phyloP scores from a whole-genome alignment of 2,329 filamentous ascomycete species.

The Fusarium sambucinum region DNA sequence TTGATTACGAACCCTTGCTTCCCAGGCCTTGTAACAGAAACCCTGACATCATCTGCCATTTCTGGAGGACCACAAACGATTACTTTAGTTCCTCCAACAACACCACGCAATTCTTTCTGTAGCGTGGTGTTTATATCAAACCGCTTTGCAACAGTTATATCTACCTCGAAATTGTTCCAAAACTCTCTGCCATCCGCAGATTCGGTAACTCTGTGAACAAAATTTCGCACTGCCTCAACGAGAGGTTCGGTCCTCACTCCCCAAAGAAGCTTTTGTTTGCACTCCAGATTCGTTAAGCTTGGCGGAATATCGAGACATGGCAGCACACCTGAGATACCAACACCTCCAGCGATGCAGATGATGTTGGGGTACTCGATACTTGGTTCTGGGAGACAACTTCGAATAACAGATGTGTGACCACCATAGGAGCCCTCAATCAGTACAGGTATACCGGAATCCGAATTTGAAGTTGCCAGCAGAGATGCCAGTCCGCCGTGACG shows the following conservation, averaged over 20 bases:
- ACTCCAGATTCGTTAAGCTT: slow-evolving; percentile 28
- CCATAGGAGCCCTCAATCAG: slow-evolving; percentile 48
- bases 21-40: not conserved
- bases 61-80: slow-evolving; percentile 7
- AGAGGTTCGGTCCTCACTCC: slow-evolving; percentile 23
- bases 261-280: slow-evolving; percentile 49
- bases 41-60: slow-evolving; percentile 9
- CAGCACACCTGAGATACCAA: slow-evolving; percentile 48
- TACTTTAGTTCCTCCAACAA: not conserved
- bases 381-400: not conserved
- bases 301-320: slow-evolving; percentile 41
- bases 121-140: not conserved
- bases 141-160: not conserved
- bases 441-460: slow-evolving; percentile 39
- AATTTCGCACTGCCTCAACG: not conserved
- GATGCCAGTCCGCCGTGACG: slow-evolving; percentile 44
- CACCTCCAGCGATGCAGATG: slow-evolving; percentile 49
- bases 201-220: not conserved
- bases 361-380: slow-evolving; percentile 42
- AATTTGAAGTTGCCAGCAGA: slow-evolving; percentile 25
- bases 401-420: slow-evolving; percentile 13
- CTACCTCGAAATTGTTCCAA: slow-evolving; percentile 1
- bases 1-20: not conserved
- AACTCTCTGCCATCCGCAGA: not conserved
- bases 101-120: not conserved